Conservation (phyloP, 2,329 filamentous ascomycete genomes). For the Fusarium subtropicale region DNA sequence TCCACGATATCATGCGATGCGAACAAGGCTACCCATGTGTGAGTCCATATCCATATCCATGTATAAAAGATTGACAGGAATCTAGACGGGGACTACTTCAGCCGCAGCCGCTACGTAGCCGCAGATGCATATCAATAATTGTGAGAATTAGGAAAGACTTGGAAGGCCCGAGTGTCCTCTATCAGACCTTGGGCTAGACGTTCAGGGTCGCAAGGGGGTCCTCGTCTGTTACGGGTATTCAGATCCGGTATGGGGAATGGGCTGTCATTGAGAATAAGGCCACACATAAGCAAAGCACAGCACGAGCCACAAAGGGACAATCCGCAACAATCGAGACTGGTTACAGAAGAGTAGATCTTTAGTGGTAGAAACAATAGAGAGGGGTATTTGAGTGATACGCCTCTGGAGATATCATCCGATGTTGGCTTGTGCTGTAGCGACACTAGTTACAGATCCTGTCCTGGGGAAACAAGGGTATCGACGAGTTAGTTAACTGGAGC, state of each 20-base stretch:
- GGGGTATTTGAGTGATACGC: slow-evolving; percentile 37
- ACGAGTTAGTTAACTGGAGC: slow-evolving; percentile 4
- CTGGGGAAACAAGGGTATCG: slow-evolving; percentile 27
- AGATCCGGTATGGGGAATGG: slow-evolving; percentile 33
- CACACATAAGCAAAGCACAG: neutral
- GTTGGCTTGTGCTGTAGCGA: slow-evolving; percentile 41
- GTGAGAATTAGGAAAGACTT: slow-evolving; percentile 9
- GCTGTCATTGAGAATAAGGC: slow-evolving; percentile 11
- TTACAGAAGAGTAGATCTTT: neutral
- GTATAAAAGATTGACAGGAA: neutral
- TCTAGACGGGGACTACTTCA: slow-evolving; percentile 1
- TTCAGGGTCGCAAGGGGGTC: slow-evolving; percentile 24
- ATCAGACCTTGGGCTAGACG: neutral
- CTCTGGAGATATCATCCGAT: slow-evolving; percentile 47
- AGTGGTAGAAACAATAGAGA: slow-evolving; percentile 7
- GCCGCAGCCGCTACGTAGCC: slow-evolving; percentile 6
- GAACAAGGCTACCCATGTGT: slow-evolving; percentile 8
- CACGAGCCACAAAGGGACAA: slow-evolving; percentile 9
- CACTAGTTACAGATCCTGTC: slow-evolving; percentile 31
- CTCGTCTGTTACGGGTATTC: slow-evolving; percentile 21
- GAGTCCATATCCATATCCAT: neutral
- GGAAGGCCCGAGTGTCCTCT: neutral
- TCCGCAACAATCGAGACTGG: neutral
- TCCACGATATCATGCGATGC: neutral
- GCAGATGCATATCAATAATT: slow-evolving; percentile 16